Evolutionary conservation across 2,329 filamentous ascomycete genomes (phyloP).

Genomic region (Ophiocordyceps australis): DNA sequence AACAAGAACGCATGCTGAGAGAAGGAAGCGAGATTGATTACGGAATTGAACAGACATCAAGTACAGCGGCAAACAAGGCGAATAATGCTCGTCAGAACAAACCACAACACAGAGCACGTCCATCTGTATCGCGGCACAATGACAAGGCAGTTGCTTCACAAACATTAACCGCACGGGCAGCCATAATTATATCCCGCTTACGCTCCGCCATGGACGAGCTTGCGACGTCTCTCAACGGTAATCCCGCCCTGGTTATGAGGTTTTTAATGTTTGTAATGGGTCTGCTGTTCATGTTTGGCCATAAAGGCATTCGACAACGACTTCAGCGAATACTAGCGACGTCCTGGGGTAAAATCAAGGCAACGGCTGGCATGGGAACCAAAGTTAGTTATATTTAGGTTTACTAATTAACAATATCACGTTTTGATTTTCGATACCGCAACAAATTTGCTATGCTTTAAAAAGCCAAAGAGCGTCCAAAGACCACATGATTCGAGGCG

Average conservation of each 20-base stretch:
- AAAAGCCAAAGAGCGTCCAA: neutral
- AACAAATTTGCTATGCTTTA: neutral
- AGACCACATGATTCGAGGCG: neutral
- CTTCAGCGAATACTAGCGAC: slow-evolving; percentile 48
- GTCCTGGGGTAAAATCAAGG: slow-evolving; percentile 65
- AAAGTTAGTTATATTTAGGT: slow-evolving; percentile 88
- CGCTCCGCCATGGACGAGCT: slow-evolving; percentile 31
- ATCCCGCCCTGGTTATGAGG: slow-evolving; percentile 36
- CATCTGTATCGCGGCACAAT: slow-evolving; percentile 9
- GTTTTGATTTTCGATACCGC: too few species aligned
- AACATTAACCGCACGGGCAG: slow-evolving; percentile 28
- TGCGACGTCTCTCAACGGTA: slow-evolving; percentile 30
- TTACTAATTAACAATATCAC: neutral
- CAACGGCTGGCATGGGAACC: slow-evolving; percentile 86
- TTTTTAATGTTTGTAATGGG: slow-evolving; percentile 66
- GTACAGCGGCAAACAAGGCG: slow-evolving; percentile 7
- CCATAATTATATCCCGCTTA: slow-evolving; percentile 32
- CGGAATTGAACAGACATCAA: slow-evolving; percentile 40
- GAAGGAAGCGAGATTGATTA: slow-evolving; percentile 47
- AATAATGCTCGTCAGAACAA: too few species aligned
- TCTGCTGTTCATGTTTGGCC: slow-evolving; percentile 57
- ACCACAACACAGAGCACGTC: slow-evolving; percentile 14
- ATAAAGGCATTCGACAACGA: slow-evolving; percentile 56
- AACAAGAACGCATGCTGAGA: slow-evolving; percentile 32
- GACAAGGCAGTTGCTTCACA: slow-evolving; percentile 11